phyloP scores from a whole-genome alignment of 495 filamentous ascomycete genomes.

The Pyronema omphalodes region DNA sequence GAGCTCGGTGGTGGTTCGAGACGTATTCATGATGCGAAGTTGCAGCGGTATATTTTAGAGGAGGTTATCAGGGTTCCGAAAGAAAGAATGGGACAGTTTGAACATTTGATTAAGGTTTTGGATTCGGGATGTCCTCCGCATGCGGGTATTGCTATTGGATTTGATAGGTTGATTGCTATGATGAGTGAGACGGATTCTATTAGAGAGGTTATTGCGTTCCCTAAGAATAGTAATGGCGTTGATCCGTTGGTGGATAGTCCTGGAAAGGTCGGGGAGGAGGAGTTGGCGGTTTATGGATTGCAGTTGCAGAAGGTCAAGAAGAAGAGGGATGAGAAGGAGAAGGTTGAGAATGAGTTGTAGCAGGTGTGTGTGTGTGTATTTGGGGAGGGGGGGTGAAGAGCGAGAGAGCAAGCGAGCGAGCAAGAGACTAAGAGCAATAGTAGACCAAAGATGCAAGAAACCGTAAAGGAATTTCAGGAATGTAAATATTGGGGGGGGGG shows the following conservation, averaged over 20 bases:
- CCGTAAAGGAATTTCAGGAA: too few species aligned
- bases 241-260: constrained; percentile 68
- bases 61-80: constrained; percentile 52
- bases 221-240: constrained; percentile 73
- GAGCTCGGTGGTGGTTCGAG: constrained; percentile 86
- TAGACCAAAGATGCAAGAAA: too few species aligned
- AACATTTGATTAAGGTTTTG: constrained; percentile 66
- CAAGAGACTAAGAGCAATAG: too few species aligned
- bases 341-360: too few species aligned
- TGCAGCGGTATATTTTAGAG: constrained; percentile 72
- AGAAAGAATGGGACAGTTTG: constrained; percentile 54
- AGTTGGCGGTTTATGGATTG: constrained; percentile 43
- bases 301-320: neutral
- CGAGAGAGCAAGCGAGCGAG: too few species aligned
- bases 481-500: too few species aligned
- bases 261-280: constrained; percentile 39
- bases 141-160: constrained; percentile 80
- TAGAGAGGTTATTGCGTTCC: constrained; percentile 88
- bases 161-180: constrained; percentile 73
- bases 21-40: constrained; percentile 69
- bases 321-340: neutral
- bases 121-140: constrained; percentile 88
- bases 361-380: too few species aligned
- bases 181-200: constrained; percentile 58
- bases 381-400: too few species aligned